Conservation (phyloP, 2,329 filamentous ascomycete genomes). For the Colletotrichum sojae region DNA sequence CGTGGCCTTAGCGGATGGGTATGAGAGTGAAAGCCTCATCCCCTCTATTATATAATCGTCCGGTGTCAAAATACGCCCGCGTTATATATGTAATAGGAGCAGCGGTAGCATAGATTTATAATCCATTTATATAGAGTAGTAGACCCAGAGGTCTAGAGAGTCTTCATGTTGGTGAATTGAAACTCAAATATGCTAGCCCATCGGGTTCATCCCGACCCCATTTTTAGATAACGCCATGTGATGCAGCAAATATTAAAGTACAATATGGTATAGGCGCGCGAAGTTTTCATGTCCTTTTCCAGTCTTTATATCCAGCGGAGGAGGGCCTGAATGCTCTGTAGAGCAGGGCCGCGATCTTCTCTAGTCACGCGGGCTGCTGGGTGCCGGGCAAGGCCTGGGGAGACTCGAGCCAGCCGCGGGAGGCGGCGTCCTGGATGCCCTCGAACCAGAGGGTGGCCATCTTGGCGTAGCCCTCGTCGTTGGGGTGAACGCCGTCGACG, state of each 20-base stretch:
- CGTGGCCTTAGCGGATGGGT: too few relatives aligned
- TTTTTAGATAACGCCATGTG: background rate
- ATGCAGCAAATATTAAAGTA: constrained; percentile 13
- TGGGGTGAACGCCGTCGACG: constrained; percentile 56
- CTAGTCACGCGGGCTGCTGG: constrained; percentile 18
- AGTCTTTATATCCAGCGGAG: background rate
- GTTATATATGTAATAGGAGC: too few relatives aligned
- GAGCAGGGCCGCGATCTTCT: constrained; percentile 6
- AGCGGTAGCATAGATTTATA: too few relatives aligned
- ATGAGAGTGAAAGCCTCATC: too few relatives aligned
- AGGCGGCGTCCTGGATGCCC: constrained; percentile 47
- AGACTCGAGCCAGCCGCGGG: constrained; percentile 44
- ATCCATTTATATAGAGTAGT: too few relatives aligned
- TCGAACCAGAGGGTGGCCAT: constrained; percentile 57
- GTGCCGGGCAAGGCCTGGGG: constrained; percentile 39
- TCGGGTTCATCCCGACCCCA: background rate
- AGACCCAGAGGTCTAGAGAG: too few relatives aligned
- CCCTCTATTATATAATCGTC: too few relatives aligned
- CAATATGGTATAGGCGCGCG: background rate
- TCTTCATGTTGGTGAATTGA: too few relatives aligned
- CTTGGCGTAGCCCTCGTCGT: constrained; percentile 55
- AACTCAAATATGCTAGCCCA: constrained; percentile 15
- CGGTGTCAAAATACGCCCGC: too few relatives aligned
- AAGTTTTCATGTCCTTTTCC: background rate
- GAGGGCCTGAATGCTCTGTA: constrained; percentile 21